Conservation (phyloP, 768 basidiomycete genomes). For the Rhodotorula paludigena region DNA sequence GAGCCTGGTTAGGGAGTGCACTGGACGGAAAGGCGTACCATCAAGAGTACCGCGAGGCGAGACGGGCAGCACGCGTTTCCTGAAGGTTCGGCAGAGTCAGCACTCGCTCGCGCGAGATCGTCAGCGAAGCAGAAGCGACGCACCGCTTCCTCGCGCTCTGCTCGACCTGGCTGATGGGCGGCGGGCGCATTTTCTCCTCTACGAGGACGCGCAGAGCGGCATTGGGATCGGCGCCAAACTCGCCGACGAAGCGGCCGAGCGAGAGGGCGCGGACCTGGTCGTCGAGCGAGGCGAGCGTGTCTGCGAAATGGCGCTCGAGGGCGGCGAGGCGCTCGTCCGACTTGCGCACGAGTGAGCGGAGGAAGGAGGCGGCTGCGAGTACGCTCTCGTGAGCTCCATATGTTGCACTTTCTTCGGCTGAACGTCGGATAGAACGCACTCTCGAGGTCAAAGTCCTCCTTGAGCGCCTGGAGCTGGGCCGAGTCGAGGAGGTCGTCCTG, state of each 20-base stretch:
- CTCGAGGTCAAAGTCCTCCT: constrained; percentile 25
- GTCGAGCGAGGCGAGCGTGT: constrained; percentile 18
- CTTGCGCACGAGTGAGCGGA: constrained; percentile 2
- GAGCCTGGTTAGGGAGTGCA: neutral
- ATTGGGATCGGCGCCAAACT: constrained; percentile 7
- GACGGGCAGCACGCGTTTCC: constrained; percentile 50
- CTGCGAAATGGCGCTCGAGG: constrained; percentile 16
- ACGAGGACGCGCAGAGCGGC: constrained; percentile 8
- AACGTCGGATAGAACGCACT: too few species aligned
- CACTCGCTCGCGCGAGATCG: neutral
- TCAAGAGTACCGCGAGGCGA: constrained; percentile 57
- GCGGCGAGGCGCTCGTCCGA: neutral
- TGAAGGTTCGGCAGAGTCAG: neutral
- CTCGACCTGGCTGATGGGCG: constrained; percentile 8
- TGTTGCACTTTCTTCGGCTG: too few species aligned
- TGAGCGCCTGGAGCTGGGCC: constrained; percentile 8
- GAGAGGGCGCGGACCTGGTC: constrained; percentile 1
- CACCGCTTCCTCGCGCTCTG: constrained; percentile 17
- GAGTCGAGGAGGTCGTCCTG: neutral
- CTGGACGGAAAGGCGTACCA: constrained; percentile 43
- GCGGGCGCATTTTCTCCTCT: constrained; percentile 6
- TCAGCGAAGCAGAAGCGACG: neutral
- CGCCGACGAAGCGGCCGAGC: constrained; percentile 9
- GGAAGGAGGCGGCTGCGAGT: constrained; percentile 4
- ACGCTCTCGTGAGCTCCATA: too few species aligned